These are phyloP conservation scores for Casuarina cunninghamiana DNA, from an alignment of 306 rosid genomes.

Conservation along the genomic window DNA sequence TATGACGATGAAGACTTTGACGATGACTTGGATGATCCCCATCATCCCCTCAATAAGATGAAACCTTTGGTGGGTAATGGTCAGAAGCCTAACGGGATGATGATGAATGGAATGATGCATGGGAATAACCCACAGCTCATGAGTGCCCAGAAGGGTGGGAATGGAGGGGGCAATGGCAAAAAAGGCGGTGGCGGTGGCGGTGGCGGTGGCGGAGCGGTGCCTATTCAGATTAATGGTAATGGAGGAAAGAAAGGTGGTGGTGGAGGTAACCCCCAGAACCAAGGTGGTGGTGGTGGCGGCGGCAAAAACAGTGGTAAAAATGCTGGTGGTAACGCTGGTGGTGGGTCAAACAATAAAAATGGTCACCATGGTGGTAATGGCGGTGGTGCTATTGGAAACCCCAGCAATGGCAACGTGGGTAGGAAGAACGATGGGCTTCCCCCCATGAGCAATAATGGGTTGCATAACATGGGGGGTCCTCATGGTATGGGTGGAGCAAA, in stretches of 20 bases:
- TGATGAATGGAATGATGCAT: conserved; percentile 25
- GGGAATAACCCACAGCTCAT: not conserved
- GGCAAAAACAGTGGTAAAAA: conserved; percentile 38
- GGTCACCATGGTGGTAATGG: conserved; percentile 12
- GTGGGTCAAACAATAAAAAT: conserved; percentile 21
- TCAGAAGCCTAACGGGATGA: conserved; percentile 40
- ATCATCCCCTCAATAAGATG: conserved; percentile 43
- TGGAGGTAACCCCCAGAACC: conserved; percentile 28
- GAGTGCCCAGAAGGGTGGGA: conserved; percentile 23
- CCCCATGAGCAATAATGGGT: conserved; percentile 35
- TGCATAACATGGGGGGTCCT: conserved; percentile 43
- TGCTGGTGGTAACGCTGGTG: conserved; percentile 26
- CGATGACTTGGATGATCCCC: conserved; percentile 55
- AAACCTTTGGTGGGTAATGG: conserved; percentile 44
- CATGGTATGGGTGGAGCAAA: conserved; percentile 43
- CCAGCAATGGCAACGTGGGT: conserved; percentile 23
- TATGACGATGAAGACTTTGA: conserved; percentile 45
- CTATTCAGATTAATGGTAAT: conserved; percentile 12
- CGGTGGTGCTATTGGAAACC: conserved; percentile 34
- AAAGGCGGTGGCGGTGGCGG: conserved; percentile 46
- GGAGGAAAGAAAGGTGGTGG: conserved; percentile 33
- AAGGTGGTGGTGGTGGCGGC: conserved; percentile 25
- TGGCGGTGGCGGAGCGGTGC: conserved; percentile 25
- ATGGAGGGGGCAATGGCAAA: conserved; percentile 41
- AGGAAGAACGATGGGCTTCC: conserved; percentile 41